Conservation (phyloP, 768 basidiomycete species). For the Gloeophyllum trabeum region DNA sequence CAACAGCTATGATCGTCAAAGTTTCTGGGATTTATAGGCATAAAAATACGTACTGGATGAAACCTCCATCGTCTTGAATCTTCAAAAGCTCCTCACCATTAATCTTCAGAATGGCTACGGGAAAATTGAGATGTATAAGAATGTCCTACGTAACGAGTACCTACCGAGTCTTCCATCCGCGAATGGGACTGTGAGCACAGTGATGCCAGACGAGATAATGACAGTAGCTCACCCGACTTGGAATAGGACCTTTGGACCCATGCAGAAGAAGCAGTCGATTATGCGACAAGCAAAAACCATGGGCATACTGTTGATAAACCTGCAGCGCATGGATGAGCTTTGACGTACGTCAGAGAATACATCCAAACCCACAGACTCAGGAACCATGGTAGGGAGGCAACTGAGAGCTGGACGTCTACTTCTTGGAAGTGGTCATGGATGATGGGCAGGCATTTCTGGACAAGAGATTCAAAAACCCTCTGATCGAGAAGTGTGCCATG, state of each 20-base stretch:
- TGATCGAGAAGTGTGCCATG: conserved; percentile 98
- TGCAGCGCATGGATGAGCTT: conserved; percentile 12
- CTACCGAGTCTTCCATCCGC: too few relatives aligned
- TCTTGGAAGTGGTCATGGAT: conserved; percentile 86
- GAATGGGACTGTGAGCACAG: too few relatives aligned
- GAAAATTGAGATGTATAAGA: not conserved
- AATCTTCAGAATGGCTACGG: conserved; percentile 90
- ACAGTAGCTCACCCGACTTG: conserved; percentile 77
- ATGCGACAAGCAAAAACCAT: conserved; percentile 97
- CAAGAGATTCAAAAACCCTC: conserved; percentile 91
- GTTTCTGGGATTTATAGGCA: not conserved
- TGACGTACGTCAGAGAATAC: not conserved
- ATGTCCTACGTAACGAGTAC: too few relatives aligned
- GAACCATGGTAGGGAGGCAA: conserved; percentile 97
- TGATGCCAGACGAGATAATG: too few relatives aligned
- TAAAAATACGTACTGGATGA: conserved; percentile 62
- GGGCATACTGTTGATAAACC: conserved; percentile 90
- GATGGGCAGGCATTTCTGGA: conserved; percentile 80
- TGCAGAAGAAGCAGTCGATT: conserved; percentile 96
- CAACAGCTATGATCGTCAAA: not conserved
- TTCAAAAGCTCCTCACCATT: conserved; percentile 88
- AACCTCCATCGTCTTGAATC: conserved; percentile 94
- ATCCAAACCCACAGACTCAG: conserved; percentile 68
- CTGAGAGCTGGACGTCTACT: conserved; percentile 94
- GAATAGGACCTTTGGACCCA: conserved; percentile 98